Conservation (phyloP, 1,284 basidiomycete genomes). For the Apiotrichum gracile region DNA sequence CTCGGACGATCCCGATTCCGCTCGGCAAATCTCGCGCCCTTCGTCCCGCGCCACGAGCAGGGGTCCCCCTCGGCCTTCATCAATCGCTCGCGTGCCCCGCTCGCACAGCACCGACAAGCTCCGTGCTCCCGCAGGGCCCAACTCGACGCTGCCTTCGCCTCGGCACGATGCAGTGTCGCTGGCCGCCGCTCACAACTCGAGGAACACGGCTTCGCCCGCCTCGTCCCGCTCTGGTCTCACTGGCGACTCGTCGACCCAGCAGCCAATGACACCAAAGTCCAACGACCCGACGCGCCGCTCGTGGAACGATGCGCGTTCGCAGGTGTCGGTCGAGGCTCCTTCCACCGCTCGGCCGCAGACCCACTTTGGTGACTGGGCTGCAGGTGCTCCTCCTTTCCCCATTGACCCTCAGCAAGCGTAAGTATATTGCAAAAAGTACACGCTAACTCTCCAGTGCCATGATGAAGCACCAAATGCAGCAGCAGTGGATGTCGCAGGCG, state of each 20-base stretch:
- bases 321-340: neutral
- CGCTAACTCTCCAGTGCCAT: constrained; percentile 7
- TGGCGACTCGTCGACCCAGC: constrained; percentile 16
- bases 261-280: constrained; percentile 24
- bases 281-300: constrained; percentile 10
- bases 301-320: constrained; percentile 12
- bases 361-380: constrained; percentile 5
- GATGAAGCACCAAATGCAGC: constrained; percentile 41
- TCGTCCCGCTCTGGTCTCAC: constrained; percentile 22
- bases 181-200: neutral
- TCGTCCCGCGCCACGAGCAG: neutral
- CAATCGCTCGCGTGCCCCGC: neutral
- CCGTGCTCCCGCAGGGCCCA: neutral
- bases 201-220: constrained; percentile 19
- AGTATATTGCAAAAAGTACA: neutral
- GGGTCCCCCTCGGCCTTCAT: neutral
- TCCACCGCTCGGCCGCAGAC: neutral
- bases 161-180: constrained; percentile 3
- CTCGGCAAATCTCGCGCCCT: constrained; percentile 7
- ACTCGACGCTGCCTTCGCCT: constrained; percentile 1
- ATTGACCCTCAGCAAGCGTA: constrained; percentile 8
- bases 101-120: constrained; percentile 3
- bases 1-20: neutral
- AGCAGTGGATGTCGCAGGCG: constrained; percentile 40
- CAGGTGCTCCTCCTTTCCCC: neutral